phyloP scores from a whole-genome alignment of 805 yeast genomes.

The Wickerhamomyces mucosus region DNA sequence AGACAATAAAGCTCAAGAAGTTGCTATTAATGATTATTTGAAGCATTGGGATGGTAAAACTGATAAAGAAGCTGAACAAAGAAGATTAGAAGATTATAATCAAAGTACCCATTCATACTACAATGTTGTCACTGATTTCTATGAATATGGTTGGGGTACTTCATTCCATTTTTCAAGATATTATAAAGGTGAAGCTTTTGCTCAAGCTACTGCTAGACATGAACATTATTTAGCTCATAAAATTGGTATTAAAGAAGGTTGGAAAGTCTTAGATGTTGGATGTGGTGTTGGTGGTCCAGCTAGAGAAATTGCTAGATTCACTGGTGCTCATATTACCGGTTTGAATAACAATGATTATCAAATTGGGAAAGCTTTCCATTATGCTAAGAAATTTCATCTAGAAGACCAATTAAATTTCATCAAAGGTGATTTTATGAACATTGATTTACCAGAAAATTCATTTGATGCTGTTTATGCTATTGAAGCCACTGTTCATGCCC shows the following conservation, averaged over 20 bases:
- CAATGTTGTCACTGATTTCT: slow-evolving; percentile 94
- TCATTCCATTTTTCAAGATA: slow-evolving; percentile 96
- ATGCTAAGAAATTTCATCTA: slow-evolving; percentile 58
- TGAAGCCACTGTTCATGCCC: slow-evolving; percentile 98
- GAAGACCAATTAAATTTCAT: slow-evolving; percentile 73
- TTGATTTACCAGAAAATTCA: slow-evolving; percentile 85
- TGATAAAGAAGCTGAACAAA: slow-evolving; percentile 56
- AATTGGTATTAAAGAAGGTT: slow-evolving; percentile 68
- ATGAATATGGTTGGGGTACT: slow-evolving; percentile 99
- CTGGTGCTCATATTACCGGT: slow-evolving; percentile 81
- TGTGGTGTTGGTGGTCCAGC: slow-evolving; percentile 99
- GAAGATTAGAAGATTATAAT: slow-evolving; percentile 78
- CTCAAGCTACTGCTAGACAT: slow-evolving; percentile 93
- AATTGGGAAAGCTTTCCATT: slow-evolving; percentile 80
- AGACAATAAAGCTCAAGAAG: slow-evolving; percentile 68
- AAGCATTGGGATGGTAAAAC: slow-evolving; percentile 96
- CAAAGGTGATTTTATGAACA: slow-evolving; percentile 98
- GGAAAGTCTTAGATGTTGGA: slow-evolving; percentile 93
- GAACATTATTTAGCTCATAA: slow-evolving; percentile 89
- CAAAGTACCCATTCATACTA: slow-evolving; percentile 90
- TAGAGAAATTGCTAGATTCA: slow-evolving; percentile 87
- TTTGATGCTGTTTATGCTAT: slow-evolving; percentile 97
- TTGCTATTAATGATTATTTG: slow-evolving; percentile 84
- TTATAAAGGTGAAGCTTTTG: slow-evolving; percentile 87
- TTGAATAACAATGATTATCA: slow-evolving; percentile 96